These are phyloP conservation scores for Byssoonygena ceratinophila DNA, from an alignment of 2,329 filamentous ascomycete genomes.

Conservation along the genomic window DNA sequence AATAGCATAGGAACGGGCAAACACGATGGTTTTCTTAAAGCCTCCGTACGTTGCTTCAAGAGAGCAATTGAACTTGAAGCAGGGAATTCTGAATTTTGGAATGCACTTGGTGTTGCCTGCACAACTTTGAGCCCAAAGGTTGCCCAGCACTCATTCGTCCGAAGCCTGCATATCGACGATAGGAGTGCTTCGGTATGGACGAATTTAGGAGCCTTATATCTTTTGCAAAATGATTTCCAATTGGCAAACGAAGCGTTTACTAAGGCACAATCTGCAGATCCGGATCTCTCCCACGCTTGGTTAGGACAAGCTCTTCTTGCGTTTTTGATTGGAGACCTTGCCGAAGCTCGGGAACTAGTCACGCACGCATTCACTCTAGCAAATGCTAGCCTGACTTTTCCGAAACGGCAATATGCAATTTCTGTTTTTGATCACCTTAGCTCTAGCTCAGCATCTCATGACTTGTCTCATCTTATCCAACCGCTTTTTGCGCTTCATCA, in stretches of 20 bases:
- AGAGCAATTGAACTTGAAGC: constrained; percentile 89
- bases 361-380: constrained; percentile 91
- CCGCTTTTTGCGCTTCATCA: constrained; percentile 84
- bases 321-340: constrained; percentile 58
- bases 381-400: constrained; percentile 60
- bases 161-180: constrained; percentile 88
- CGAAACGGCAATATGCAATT: constrained; percentile 67
- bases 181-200: constrained; percentile 76
- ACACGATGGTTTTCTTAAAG: constrained; percentile 57
- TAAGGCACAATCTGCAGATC: constrained; percentile 83
- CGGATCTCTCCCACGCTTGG: constrained; percentile 89
- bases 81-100: constrained; percentile 94
- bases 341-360: constrained; percentile 74
- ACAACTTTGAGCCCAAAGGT: constrained; percentile 76
- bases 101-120: constrained; percentile 82
- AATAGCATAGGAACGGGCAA: constrained; percentile 35
- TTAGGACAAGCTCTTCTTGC: constrained; percentile 83
- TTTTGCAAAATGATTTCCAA: constrained; percentile 70
- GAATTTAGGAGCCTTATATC: constrained; percentile 76
- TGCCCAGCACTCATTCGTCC: constrained; percentile 83
- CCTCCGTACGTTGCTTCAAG: constrained; percentile 85
- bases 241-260: constrained; percentile 88
- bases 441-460: constrained; percentile 39
- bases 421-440: constrained; percentile 75
- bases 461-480: constrained; percentile 54